phyloP scores from a whole-genome alignment of 1,284 basidiomycete genomes.

The Apiotrichum mycotoxinovorans region DNA sequence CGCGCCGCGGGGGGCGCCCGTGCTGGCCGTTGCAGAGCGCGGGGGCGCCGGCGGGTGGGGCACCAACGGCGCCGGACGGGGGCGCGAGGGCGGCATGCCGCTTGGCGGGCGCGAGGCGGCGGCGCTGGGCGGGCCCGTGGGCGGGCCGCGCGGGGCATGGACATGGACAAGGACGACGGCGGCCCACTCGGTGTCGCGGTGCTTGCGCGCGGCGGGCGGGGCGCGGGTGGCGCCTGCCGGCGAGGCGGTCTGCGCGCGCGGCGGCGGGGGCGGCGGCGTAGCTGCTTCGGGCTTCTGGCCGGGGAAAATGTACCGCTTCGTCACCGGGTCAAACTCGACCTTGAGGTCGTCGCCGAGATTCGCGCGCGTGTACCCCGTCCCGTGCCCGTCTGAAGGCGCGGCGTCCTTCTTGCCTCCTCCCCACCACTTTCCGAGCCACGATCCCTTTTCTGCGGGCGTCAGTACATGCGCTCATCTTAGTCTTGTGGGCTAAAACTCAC shows the following conservation, averaged over 20 bases:
- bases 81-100: constrained; percentile 20
- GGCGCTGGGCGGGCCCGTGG: not conserved
- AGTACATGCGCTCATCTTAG: not conserved
- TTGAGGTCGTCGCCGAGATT: constrained; percentile 88
- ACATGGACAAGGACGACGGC: constrained; percentile 49
- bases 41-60: not conserved
- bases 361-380: constrained; percentile 52
- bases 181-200: constrained; percentile 24
- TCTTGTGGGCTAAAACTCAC: not conserved
- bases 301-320: constrained; percentile 95
- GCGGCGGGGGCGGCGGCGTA: constrained; percentile 56
- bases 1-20: constrained; percentile 34
- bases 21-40: not conserved
- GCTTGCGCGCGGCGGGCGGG: constrained; percentile 51
- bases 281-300: constrained; percentile 63
- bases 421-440: constrained; percentile 65
- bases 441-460: constrained; percentile 6
- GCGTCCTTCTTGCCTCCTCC: constrained; percentile 57
- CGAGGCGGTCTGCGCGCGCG: constrained; percentile 74
- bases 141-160: too few relatives aligned
- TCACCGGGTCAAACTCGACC: constrained; percentile 91
- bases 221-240: constrained; percentile 59
- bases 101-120: not conserved
- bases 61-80: not conserved
- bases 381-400: constrained; percentile 64